Evolutionary conservation across 148 eudicot genomes (phyloP), one percentile per base, ranked within the genome.

Genomic region (Amaranthus palmeri): DNA sequence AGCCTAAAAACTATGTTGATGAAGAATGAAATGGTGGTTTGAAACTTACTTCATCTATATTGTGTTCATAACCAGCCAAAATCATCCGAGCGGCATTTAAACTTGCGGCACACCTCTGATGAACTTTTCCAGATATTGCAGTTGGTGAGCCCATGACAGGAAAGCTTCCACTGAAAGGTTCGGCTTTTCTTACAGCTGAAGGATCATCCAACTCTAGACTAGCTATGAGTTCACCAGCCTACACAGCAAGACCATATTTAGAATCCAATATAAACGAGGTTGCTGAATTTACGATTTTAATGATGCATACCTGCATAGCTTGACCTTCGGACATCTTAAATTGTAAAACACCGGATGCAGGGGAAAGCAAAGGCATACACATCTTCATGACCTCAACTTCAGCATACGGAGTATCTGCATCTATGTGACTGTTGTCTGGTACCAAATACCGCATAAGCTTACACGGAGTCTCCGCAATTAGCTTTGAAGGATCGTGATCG

Each of bases 371-470:
- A 70, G 99, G 99, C 99, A 96, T 96, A 74, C 99, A 96, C 99
- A 96, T 96, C 80, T 96, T 96, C 99, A 96, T 96, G 74, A 96
- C 99, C 82, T 96, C 99, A n/a, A 96, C 99, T 81, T 96, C 99
- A 42, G 96, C 99, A 87, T 78, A 96, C 54, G 99, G 99, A 57
- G 89, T 90, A 72, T 96, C 99, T 55, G 97, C 93, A 77, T 96
- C 99, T 59, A 96, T 85, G 75, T 90, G 99, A 83, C 97, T 87
- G 63, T 91, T 87, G 87, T 92, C 97, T 57, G 69, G 66, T 15
- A 96, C 89, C 77, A 96, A 81, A 81, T 83, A 96, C 77, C 99
- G 84, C 50, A 96, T 72, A 67, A 96, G 84, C 85, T 96, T 96
- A 88, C 99, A 96, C 49, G 99, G 99, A 76, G 99, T 96, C 85